Percentiles rank a stretch among this genome's conserved stretches.
Conservation (phyloP, 352 stramenopile species). For the Globisporangium emineosum region DNA sequence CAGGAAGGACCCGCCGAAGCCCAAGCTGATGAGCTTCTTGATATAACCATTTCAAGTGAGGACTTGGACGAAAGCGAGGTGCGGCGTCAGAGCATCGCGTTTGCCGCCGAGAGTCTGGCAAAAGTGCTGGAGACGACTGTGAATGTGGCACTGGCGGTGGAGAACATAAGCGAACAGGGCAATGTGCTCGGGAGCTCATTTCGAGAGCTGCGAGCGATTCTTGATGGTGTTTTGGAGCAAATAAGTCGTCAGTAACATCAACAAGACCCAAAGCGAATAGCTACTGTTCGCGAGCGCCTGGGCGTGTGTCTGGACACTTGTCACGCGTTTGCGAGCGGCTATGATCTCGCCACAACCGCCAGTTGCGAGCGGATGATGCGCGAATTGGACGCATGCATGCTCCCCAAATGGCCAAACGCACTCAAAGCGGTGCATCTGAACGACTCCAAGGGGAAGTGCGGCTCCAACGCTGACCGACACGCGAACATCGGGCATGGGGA, state of each 20-base stretch:
- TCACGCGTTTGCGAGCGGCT: constrained; percentile 37
- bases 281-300: constrained; percentile 14
- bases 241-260: neutral
- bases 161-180: constrained; percentile 48
- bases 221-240: constrained; percentile 19
- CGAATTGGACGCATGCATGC: constrained; percentile 26
- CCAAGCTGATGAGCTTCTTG: too few relatives aligned
- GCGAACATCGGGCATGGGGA: constrained; percentile 38
- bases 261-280: neutral
- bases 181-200: constrained; percentile 36
- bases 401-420: constrained; percentile 23
- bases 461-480: constrained; percentile 32
- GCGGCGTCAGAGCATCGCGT: constrained; percentile 20
- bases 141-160: constrained; percentile 31
- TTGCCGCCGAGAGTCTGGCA: constrained; percentile 31
- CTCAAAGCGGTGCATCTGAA: constrained; percentile 50
- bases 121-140: constrained; percentile 26
- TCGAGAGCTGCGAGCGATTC: constrained; percentile 30
- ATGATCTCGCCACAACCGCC: constrained; percentile 17
- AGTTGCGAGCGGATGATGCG: constrained; percentile 36
- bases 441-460: constrained; percentile 33
- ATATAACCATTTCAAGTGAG: neutral
- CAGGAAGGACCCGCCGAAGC: too few relatives aligned
- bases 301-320: constrained; percentile 49
- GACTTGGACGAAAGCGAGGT: neutral